Conservation (phyloP, 202 grass and related monocot genomes). For the Bolboschoenoplectus hybrid region DNA sequence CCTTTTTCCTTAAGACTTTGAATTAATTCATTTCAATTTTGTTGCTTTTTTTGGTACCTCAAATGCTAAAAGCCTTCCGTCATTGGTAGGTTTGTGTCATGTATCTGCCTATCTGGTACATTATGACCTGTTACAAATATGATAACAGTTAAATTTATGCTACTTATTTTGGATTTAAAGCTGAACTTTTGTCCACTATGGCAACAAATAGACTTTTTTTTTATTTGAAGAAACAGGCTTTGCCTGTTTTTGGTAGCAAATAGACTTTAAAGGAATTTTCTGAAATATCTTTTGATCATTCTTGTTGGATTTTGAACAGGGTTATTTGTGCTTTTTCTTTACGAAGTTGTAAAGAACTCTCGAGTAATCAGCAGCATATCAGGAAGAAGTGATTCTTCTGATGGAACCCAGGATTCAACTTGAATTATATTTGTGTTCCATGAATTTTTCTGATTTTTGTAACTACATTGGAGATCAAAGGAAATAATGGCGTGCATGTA, state of each 20-base stretch:
- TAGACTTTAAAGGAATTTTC: neutral
- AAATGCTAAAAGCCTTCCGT: neutral
- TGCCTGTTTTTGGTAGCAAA: neutral
- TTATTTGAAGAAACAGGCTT: neutral
- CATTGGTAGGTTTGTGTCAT: constrained; percentile 6
- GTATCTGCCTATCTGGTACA: neutral
- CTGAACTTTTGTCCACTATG: neutral
- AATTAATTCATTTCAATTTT: constrained; percentile 18
- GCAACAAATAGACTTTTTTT: neutral
- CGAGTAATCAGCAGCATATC: constrained; percentile 54
- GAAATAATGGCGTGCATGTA: neutral
- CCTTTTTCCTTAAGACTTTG: neutral
- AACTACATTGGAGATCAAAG: constrained; percentile 12
- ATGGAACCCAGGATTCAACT: constrained; percentile 45
- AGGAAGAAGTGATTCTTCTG: constrained; percentile 55
- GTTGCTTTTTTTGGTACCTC: neutral
- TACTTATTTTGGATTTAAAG: neutral
- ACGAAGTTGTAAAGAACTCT: constrained; percentile 70
- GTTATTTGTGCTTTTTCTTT: constrained; percentile 74
- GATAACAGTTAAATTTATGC: constrained; percentile 4
- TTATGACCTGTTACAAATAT: neutral
- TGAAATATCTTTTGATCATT: constrained; percentile 13
- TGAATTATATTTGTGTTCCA: constrained; percentile 29
- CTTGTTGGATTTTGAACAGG: constrained; percentile 43
- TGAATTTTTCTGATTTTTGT: constrained; percentile 9